Conservation (phyloP, 345 rosid species). For the Syzygium grande region DNA sequence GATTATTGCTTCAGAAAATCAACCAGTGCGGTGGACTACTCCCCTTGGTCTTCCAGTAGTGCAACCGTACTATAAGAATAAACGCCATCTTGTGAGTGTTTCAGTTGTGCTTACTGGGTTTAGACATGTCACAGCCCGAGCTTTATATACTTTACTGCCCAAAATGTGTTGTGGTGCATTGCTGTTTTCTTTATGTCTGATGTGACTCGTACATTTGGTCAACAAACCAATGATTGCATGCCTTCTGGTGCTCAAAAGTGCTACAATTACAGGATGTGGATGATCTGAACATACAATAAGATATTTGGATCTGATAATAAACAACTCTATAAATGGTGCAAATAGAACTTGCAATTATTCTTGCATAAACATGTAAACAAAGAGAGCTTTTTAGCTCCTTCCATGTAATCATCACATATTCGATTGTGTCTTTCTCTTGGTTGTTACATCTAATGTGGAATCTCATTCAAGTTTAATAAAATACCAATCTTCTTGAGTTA, state of each 20-base stretch:
- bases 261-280: neutral
- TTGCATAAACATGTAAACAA: neutral
- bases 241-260: neutral
- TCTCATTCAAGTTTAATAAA: neutral
- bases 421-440: neutral
- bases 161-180: neutral
- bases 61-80: conserved; percentile 81
- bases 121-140: neutral
- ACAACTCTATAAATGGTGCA: neutral
- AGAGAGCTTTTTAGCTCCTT: neutral
- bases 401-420: neutral
- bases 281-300: neutral
- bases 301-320: neutral
- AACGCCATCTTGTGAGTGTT: conserved; percentile 68
- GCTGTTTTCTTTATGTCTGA: neutral
- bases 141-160: neutral
- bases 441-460: neutral
- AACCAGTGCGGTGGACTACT: conserved; percentile 87
- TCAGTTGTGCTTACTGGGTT: neutral
- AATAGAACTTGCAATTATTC: neutral
- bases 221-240: neutral
- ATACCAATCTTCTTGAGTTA: neutral
- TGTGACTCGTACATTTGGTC: neutral
- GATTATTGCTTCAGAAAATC: conserved; percentile 78
- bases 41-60: conserved; percentile 97